phyloP scores from a whole-genome alignment of 1,139 yeast species.

The Candida labiduridarum region DNA sequence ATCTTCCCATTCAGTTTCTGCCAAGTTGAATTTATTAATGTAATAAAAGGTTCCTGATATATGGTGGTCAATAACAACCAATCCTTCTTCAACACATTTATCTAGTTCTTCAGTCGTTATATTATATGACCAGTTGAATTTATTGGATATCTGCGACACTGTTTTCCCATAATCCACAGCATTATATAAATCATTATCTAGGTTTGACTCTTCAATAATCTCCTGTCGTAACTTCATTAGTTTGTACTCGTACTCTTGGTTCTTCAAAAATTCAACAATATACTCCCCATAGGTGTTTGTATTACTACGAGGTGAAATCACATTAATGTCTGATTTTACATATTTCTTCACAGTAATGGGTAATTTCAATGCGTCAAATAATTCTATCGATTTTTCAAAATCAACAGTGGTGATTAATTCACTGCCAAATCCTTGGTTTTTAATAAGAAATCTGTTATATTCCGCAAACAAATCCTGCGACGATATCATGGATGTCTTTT shows the following conservation, averaged over 20 bases:
- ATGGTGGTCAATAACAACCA: slow-evolving; percentile 66
- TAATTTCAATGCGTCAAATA: slow-evolving; percentile 32
- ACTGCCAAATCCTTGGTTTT: slow-evolving; percentile 46
- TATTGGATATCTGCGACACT: slow-evolving; percentile 39
- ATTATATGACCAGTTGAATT: slow-evolving; percentile 64
- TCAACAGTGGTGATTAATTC: slow-evolving; percentile 36
- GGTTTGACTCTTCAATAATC: slow-evolving; percentile 21
- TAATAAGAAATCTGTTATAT: slow-evolving; percentile 41
- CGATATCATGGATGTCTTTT: slow-evolving; percentile 42
- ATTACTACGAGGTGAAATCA: slow-evolving; percentile 26
- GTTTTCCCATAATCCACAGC: slow-evolving; percentile 35
- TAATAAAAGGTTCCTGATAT: slow-evolving; percentile 58
- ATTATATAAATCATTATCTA: slow-evolving; percentile 19
- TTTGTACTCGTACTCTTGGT: slow-evolving; percentile 29
- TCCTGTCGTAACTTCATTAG: slow-evolving; percentile 28
- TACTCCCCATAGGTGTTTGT: slow-evolving; percentile 26
- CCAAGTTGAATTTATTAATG: slow-evolving; percentile 28
- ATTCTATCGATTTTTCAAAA: slow-evolving; percentile 32
- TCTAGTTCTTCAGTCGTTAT: slow-evolving; percentile 71
- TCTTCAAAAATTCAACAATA: slow-evolving; percentile 26
- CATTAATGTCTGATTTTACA: slow-evolving; percentile 38
- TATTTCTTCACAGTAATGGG: slow-evolving; percentile 37
- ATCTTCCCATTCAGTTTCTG: slow-evolving; percentile 17
- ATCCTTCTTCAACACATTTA: slow-evolving; percentile 58
- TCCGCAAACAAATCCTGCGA: slow-evolving; percentile 46